Conservation (phyloP, 2,329 filamentous ascomycete species). For the Akanthomyces lecanii region DNA sequence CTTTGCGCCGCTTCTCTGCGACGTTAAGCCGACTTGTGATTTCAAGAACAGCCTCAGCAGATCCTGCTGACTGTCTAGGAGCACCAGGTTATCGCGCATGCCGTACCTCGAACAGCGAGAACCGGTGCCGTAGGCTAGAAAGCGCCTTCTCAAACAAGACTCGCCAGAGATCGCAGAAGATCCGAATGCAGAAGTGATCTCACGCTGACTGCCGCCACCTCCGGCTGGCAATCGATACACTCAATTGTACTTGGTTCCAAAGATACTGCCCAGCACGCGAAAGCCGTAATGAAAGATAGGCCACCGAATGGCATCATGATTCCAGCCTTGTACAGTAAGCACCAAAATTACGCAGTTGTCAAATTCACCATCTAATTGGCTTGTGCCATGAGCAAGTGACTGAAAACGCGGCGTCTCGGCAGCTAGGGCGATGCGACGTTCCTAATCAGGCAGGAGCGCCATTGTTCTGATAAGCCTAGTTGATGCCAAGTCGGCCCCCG, state of each 20-base stretch:
- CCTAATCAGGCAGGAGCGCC: conserved; percentile 6
- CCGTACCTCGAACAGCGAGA: neutral
- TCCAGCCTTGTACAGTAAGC: neutral
- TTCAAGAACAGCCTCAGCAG: neutral
- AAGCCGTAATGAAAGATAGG: neutral
- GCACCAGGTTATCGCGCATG: neutral
- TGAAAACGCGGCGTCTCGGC: neutral
- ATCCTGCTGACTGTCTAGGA: neutral
- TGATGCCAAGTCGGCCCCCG: conserved; percentile 8
- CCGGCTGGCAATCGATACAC: neutral
- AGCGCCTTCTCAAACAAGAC: neutral
- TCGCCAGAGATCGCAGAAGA: neutral
- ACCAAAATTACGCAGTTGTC: neutral
- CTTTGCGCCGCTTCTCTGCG: no score
- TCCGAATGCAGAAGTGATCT: neutral
- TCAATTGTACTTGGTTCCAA: neutral
- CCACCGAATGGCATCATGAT: neutral
- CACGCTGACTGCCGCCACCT: neutral
- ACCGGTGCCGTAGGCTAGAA: neutral
- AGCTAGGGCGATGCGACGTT: neutral
- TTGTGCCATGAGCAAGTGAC: neutral
- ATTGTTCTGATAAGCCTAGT: neutral
- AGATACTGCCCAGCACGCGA: neutral
- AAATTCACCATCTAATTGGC: neutral
- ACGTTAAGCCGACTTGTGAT: no score